Conservation (phyloP, 2,329 filamentous ascomycete genomes). For the Beauveria caledonica region DNA sequence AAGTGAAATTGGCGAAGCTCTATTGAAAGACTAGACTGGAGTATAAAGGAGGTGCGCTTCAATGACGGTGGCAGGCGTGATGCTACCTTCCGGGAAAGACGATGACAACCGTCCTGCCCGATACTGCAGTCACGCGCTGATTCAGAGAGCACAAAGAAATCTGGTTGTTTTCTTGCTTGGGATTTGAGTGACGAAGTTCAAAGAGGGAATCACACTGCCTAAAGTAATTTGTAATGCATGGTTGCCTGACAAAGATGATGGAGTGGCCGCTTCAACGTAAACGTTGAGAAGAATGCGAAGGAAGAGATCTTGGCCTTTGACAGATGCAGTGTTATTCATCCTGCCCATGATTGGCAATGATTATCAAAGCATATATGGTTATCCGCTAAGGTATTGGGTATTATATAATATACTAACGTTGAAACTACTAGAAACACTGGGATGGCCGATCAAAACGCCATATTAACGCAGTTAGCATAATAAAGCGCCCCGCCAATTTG, state of each 20-base stretch:
- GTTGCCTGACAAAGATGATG: neutral
- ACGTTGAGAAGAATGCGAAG: neutral
- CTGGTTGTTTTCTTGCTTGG: neutral
- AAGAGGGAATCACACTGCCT: too few species aligned
- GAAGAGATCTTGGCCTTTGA: neutral
- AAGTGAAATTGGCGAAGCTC: neutral
- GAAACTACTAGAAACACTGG: neutral
- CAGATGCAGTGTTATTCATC: too few species aligned
- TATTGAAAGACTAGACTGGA: neutral
- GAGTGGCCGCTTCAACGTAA: neutral
- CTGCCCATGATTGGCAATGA: too few species aligned
- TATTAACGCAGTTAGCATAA: neutral
- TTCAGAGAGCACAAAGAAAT: neutral
- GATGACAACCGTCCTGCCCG: neutral
- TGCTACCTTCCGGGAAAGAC: constrained; percentile 3
- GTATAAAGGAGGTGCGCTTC: neutral
- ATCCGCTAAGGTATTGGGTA: too few species aligned
- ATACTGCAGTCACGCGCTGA: constrained; percentile 1
- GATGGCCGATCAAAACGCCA: neutral
- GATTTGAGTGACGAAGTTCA: neutral
- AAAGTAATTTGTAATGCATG: too few species aligned
- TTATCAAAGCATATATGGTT: too few species aligned
- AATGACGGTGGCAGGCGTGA: neutral
- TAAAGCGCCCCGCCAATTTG: neutral
- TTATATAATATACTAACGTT: too few species aligned